phyloP scores from a whole-genome alignment of 352 stramenopile genomes.

The Phytophthora hybrid region DNA sequence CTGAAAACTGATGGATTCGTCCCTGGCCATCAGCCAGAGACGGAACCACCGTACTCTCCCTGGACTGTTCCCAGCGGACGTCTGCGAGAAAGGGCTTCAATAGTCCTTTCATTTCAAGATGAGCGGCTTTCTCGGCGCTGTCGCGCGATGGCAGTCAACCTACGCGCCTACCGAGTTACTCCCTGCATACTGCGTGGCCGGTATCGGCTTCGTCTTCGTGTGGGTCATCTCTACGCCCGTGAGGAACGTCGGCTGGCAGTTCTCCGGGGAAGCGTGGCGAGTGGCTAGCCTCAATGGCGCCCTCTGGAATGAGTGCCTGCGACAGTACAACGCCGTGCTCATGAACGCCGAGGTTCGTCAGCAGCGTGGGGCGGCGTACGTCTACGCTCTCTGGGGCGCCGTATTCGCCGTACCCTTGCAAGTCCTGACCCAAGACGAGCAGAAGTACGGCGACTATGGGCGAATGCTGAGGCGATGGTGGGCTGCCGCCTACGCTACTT shows the following conservation, averaged over 20 bases:
- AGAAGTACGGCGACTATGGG: not conserved
- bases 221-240: not conserved
- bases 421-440: not conserved
- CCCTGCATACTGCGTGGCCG: not conserved
- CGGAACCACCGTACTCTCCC: too few relatives aligned
- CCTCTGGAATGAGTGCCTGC: not conserved
- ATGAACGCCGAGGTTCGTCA: not conserved
- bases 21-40: too few relatives aligned
- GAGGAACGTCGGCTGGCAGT: not conserved
- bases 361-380: not conserved
- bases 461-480: not conserved
- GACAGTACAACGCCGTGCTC: not conserved
- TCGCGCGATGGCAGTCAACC: not conserved
- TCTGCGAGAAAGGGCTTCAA: not conserved
- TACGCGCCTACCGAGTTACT: not conserved
- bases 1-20: not conserved
- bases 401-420: not conserved
- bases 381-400: not conserved
- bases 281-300: not conserved
- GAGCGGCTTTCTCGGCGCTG: not conserved
- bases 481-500: not conserved
- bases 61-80: too few relatives aligned
- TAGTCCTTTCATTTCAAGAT: not conserved
- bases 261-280: not conserved
- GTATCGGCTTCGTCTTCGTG: not conserved